Percentiles rank a stretch among this genome's conserved stretches.
phyloP scores from a whole-genome alignment of 352 stramenopile species.

The Phytophthora foliorum region DNA sequence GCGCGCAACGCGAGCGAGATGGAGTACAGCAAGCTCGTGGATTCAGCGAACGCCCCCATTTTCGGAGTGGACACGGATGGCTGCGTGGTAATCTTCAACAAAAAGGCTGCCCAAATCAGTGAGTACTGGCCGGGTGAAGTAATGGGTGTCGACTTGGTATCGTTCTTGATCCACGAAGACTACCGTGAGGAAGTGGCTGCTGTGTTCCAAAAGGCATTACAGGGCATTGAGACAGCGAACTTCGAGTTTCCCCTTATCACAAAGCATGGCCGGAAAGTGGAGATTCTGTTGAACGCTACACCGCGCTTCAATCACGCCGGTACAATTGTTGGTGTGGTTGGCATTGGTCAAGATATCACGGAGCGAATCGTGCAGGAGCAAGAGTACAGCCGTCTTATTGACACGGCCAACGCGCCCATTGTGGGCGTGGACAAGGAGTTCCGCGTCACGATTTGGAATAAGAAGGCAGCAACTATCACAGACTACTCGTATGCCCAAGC shows the following conservation, averaged over 20 bases:
- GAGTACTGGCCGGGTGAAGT: constrained; percentile 91
- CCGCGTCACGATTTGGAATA: constrained; percentile 94
- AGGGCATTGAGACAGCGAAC: constrained; percentile 76
- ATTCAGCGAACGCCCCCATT: constrained; percentile 83
- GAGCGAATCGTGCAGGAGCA: constrained; percentile 84
- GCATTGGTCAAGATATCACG: constrained; percentile 88
- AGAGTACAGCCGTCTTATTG: constrained; percentile 84
- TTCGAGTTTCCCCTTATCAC: constrained; percentile 89
- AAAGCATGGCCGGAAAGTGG: constrained; percentile 76
- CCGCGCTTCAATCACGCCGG: constrained; percentile 72
- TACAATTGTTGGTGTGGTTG: constrained; percentile 76
- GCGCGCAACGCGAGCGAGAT: constrained; percentile 71
- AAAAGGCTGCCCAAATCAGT: constrained; percentile 90
- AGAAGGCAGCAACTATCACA: constrained; percentile 90
- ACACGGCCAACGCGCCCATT: constrained; percentile 87
- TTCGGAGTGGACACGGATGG: constrained; percentile 75
- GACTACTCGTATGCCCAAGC: constrained; percentile 91
- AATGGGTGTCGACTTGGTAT: constrained; percentile 84
- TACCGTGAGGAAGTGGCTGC: constrained; percentile 68
- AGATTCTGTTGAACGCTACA: constrained; percentile 84
- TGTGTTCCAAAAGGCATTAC: constrained; percentile 77
- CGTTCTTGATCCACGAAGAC: constrained; percentile 80
- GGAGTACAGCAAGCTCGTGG: constrained; percentile 78
- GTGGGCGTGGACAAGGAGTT: constrained; percentile 87
- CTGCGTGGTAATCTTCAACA: constrained; percentile 90